Evolutionary conservation across 2,329 filamentous ascomycete species (phyloP), one percentile per base, ranked within the genome.

Genomic region (Rhynchosporium graminicola): DNA sequence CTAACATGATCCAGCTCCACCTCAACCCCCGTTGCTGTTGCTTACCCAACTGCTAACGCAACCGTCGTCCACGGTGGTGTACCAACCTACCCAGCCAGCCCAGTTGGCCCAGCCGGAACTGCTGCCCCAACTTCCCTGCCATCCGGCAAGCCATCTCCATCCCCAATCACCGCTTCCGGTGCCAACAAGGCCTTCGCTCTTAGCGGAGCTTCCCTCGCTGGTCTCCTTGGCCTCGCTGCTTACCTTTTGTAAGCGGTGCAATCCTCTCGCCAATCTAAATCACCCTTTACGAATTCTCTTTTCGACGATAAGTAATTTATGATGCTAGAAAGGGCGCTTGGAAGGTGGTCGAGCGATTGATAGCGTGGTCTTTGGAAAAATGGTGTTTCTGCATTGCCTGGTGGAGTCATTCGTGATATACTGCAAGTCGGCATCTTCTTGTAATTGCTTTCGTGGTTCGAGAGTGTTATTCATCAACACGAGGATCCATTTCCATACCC

Each of bases 201-300:
- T 70, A 85, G 83, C 47, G 84, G 83, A 67, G 85, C 81, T 65
- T 82, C 79, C 69, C 81, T 87, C 70, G 84, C 82, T 70, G 84
- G 81, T 79, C 74, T 86, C 69, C 78, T 87, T 74, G 85, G 81
- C 73, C 74, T 87, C 65, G 83, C 82, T 73, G 84, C 82, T 72
- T 74, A 69, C 71, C 57, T 74, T 60, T 73, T 75, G 71, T 75
- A 74, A 74, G 68, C 68, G 64, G 58, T 63, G 65, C 28, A 59
- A 56, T 65, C 66, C 54, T 65, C 78, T 82, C 75, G 73, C 81
- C 73, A 80, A 86, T 78, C 85, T 83, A 81, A 75, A 69, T 73
- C 72, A 66, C 63, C 65, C 70, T 65, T 64, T 61, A 70, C 68
- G 71, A 71, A 60, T 71, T 68, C 70, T 71, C 76, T 72, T 74